Evolutionary conservation across 805 yeast genomes (phyloP).

Genomic region (Pichia phayaonensis): DNA sequence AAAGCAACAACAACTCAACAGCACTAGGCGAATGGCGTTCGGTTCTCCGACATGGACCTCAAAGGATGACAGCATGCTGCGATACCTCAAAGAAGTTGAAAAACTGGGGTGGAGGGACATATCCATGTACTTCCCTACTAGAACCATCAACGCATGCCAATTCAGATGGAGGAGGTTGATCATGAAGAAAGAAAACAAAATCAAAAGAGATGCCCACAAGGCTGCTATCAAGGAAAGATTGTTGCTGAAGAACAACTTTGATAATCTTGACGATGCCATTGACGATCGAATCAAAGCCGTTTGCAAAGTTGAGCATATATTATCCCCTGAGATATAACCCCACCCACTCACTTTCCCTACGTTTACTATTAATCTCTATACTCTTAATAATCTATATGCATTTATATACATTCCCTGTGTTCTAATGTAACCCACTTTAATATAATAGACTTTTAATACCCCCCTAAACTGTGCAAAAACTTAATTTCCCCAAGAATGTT

Average conservation of each 20-base stretch:
- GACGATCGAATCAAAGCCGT: background rate
- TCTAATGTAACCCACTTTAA: too few species aligned
- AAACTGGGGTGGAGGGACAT: slow-evolving; percentile 89
- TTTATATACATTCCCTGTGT: too few species aligned
- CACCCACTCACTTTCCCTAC: too few species aligned
- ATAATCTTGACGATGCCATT: background rate
- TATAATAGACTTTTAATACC: too few species aligned
- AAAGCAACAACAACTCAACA: background rate
- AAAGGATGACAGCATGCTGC: slow-evolving; percentile 59
- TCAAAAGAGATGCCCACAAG: slow-evolving; percentile 1
- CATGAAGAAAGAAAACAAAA: slow-evolving; percentile 1
- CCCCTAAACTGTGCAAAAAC: too few species aligned
- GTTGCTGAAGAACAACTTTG: background rate
- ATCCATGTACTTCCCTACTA: slow-evolving; percentile 62
- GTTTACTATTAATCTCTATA: too few species aligned
- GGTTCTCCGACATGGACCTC: slow-evolving; percentile 61
- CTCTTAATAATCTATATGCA: too few species aligned
- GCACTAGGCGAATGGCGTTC: slow-evolving; percentile 4
- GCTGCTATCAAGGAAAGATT: background rate
- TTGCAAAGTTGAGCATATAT: background rate
- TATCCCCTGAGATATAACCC: background rate
- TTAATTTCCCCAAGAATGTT: too few species aligned
- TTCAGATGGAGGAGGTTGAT: slow-evolving; percentile 76
- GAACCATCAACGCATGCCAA: slow-evolving; percentile 88
- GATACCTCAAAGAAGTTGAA: slow-evolving; percentile 72